Evolutionary conservation across 805 yeast genomes (phyloP).

Genomic region (Starmerella tilneyi): DNA sequence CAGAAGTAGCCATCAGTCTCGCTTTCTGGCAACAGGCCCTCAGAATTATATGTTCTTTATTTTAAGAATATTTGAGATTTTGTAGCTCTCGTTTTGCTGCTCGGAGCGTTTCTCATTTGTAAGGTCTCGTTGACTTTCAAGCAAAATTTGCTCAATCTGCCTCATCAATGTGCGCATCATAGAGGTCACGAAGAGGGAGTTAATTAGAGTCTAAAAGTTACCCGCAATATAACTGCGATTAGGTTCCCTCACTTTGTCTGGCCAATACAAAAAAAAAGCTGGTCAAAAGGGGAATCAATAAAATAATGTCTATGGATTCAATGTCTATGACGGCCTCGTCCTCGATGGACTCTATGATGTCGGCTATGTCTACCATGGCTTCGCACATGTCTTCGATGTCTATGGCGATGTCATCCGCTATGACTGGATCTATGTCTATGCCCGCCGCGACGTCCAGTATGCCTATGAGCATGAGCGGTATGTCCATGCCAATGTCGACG

Average conservation of each 20-base stretch:
- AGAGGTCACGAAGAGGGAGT: background rate
- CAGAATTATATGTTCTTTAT: too few relatives aligned
- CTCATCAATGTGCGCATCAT: background rate
- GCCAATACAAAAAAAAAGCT: too few relatives aligned
- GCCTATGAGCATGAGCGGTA: conserved; percentile 12
- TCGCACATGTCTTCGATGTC: conserved; percentile 19
- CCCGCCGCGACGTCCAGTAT: conserved; percentile 10
- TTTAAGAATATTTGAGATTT: too few relatives aligned
- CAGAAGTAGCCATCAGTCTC: too few relatives aligned
- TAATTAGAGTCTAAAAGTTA: background rate
- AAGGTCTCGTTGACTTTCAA: background rate
- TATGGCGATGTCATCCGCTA: conserved; percentile 12
- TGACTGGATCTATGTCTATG: conserved; percentile 7
- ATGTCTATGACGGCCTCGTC: background rate
- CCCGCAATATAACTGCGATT: background rate
- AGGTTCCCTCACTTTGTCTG: too few relatives aligned
- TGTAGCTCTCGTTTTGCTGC: background rate
- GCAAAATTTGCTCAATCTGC: background rate
- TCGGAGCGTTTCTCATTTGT: background rate
- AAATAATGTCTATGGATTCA: too few relatives aligned
- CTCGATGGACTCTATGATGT: conserved; percentile 12
- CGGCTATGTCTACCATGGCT: conserved; percentile 22
- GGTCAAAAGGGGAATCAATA: too few relatives aligned
- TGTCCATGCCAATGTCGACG: conserved; percentile 6
- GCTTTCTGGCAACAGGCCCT: too few relatives aligned